phyloP scores from a whole-genome alignment of 371 early-diverging fungal genomes.

The Lichtheimia ramosa region DNA sequence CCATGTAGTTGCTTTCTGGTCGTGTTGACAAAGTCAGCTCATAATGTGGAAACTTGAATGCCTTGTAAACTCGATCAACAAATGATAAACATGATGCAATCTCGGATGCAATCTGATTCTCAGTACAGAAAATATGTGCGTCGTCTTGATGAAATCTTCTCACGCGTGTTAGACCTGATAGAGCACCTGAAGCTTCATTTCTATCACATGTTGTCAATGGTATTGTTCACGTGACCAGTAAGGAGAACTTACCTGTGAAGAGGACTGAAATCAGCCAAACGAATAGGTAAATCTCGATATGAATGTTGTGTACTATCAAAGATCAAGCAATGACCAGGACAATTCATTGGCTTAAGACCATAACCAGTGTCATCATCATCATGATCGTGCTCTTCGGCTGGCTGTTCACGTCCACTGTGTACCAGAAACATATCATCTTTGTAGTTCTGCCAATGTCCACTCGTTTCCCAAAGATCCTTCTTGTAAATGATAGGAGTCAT shows the following conservation, averaged over 20 bases:
- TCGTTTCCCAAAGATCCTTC: conserved; percentile 93
- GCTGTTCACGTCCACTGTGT: conserved; percentile 44
- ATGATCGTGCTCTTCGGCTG: conserved; percentile 37
- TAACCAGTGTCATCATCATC: conserved; percentile 61
- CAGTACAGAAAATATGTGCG: conserved; percentile 94
- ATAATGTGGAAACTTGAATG: conserved; percentile 83
- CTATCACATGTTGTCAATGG: conserved; percentile 21
- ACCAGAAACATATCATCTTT: conserved; percentile 72
- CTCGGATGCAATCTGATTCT: conserved; percentile 76
- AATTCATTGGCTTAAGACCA: conserved; percentile 98
- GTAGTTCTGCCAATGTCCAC: conserved; percentile 97
- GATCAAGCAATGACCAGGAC: conserved; percentile 96
- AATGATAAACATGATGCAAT: conserved; percentile 85
- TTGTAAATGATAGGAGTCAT: conserved; percentile 96
- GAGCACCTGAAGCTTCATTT: conserved; percentile 93
- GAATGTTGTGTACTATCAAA: conserved; percentile 83
- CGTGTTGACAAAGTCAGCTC: conserved; percentile 93
- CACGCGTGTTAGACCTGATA: conserved; percentile 93
- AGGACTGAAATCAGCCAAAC: conserved; percentile 95
- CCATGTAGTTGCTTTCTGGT: conserved; percentile 92
- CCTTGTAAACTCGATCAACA: conserved; percentile 84
- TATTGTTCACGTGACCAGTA: background rate
- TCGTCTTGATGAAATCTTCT: conserved; percentile 98
- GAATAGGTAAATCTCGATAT: conserved; percentile 91
- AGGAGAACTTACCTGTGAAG: conserved; percentile 69